A percentile compares a stretch with the other conserved stretches of the same genome.
phyloP scores from a whole-genome alignment of 2,329 filamentous ascomycete species.

The Purpureocillium takamizusanense region DNA sequence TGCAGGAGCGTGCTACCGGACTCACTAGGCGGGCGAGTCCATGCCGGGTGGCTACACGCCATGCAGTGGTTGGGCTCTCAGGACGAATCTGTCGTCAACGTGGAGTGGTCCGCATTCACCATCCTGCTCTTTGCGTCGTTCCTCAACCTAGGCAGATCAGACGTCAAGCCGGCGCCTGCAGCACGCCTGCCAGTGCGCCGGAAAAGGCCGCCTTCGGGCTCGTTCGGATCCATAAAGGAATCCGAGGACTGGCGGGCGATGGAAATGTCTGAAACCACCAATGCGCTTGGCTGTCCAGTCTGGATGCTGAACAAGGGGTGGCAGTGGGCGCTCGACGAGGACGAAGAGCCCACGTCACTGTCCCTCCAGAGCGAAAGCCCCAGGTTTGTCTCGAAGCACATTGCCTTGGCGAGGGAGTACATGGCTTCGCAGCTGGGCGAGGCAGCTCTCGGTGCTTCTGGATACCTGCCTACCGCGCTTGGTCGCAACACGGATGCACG shows the following conservation, averaged over 20 bases:
- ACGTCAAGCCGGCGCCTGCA: conserved; percentile 14
- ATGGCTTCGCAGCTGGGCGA: conserved; percentile 50
- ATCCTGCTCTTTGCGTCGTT: conserved; percentile 57
- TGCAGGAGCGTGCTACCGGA: conserved; percentile 57
- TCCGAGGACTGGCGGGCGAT: conserved; percentile 39
- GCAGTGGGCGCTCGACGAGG: conserved; percentile 61
- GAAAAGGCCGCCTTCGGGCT: conserved; percentile 23
- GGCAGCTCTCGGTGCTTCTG: conserved; percentile 39
- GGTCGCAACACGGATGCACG: conserved; percentile 45
- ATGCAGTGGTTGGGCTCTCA: conserved; percentile 57
- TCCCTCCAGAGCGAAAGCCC: conserved; percentile 17
- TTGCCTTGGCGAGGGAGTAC: conserved; percentile 56
- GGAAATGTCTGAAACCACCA: conserved; percentile 35
- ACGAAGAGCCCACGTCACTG: conserved; percentile 13
- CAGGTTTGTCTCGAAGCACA: conserved; percentile 41
- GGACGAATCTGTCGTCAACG: conserved; percentile 35
- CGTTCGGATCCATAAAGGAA: conserved; percentile 24
- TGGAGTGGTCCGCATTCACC: conserved; percentile 62
- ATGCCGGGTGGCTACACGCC: conserved; percentile 65
- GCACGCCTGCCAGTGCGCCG: conserved; percentile 19
- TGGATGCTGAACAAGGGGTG: conserved; percentile 58
- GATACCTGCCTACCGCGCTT: conserved; percentile 57
- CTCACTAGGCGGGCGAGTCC: conserved; percentile 48
- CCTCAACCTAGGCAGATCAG: conserved; percentile 44
- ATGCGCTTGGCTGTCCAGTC: conserved; percentile 37